Conservation (phyloP, 352 stramenopile species). For the Phytophthora boehmeriae region DNA sequence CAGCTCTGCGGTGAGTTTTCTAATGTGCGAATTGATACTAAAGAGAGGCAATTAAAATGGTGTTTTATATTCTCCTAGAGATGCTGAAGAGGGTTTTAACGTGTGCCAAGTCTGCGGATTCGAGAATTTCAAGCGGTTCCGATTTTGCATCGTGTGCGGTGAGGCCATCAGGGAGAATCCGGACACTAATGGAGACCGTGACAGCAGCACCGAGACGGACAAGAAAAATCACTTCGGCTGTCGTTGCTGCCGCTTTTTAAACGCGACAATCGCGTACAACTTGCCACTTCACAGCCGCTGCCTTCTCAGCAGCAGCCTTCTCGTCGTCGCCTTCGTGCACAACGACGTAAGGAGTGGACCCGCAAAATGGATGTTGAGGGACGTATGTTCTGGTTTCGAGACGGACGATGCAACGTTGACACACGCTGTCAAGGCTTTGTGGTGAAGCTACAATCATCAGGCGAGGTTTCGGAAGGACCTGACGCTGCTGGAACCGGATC, state of each 20-base stretch:
- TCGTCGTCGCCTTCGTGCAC: conserved; percentile 21
- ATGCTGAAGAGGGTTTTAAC: conserved; percentile 37
- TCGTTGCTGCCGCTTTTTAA: conserved; percentile 22
- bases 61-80: conserved; percentile 10
- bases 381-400: conserved; percentile 38
- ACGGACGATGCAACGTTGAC: conserved; percentile 28
- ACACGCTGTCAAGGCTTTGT: conserved; percentile 25
- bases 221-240: conserved; percentile 19
- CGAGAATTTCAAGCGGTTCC: conserved; percentile 46
- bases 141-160: conserved; percentile 37
- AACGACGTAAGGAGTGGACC: conserved; percentile 43
- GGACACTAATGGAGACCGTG: conserved; percentile 1
- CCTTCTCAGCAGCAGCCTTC: conserved; percentile 12
- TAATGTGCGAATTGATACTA: background rate
- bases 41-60: background rate
- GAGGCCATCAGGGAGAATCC: conserved; percentile 15
- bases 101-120: conserved; percentile 37
- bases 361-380: conserved; percentile 48
- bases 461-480: background rate
- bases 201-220: conserved; percentile 8
- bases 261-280: conserved; percentile 21
- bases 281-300: conserved; percentile 11
- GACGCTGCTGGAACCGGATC: background rate
- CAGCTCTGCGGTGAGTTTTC: conserved; percentile 26
- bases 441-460: conserved; percentile 13